Percentiles rank a stretch among this genome's conserved stretches.
These are phyloP conservation scores for Tolypocladium nubicola DNA, from an alignment of 2,329 filamentous ascomycete species.

Conservation along the genomic window DNA sequence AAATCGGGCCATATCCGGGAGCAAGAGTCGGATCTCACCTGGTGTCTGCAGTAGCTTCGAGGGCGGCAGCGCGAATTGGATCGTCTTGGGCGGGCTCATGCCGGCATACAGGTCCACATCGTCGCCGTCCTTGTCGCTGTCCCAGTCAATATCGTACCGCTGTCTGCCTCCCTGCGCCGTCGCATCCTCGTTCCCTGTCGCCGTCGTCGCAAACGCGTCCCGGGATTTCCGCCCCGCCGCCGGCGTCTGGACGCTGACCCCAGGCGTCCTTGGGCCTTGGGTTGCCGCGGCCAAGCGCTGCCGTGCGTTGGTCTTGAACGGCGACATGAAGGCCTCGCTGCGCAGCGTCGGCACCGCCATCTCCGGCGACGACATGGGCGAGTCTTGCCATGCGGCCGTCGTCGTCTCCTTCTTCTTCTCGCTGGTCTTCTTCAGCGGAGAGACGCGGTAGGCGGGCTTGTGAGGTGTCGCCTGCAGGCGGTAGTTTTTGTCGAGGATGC, in stretches of 20 bases:
- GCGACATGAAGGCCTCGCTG: slow-evolving; percentile 76
- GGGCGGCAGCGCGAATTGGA: slow-evolving; percentile 72
- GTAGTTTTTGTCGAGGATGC: slow-evolving; percentile 91
- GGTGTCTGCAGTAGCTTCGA: slow-evolving; percentile 73
- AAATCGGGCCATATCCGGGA: background rate
- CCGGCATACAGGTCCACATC: slow-evolving; percentile 53
- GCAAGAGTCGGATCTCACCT: slow-evolving; percentile 34
- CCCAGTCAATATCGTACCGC: slow-evolving; percentile 57
- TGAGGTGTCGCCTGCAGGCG: slow-evolving; percentile 87
- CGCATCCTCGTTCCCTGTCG: slow-evolving; percentile 7
- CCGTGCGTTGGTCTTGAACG: slow-evolving; percentile 38
- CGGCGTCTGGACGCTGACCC: slow-evolving; percentile 78
- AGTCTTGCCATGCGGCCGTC: slow-evolving; percentile 37
- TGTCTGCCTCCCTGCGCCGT: slow-evolving; percentile 13
- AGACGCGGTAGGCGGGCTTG: slow-evolving; percentile 35
- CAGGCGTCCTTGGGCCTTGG: slow-evolving; percentile 57
- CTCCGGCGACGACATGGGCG: slow-evolving; percentile 64
- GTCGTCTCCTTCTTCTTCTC: slow-evolving; percentile 21
- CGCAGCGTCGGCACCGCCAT: slow-evolving; percentile 73
- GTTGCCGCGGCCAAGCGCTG: slow-evolving; percentile 30
- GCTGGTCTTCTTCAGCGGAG: slow-evolving; percentile 28
- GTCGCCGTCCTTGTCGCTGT: slow-evolving; percentile 62
- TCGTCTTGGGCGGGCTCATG: slow-evolving; percentile 87
- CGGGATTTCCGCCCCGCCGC: slow-evolving; percentile 34
- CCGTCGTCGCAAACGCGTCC: slow-evolving; percentile 32